phyloP scores from a whole-genome alignment of 1,284 basidiomycete genomes.

The Trichosporon sp. region DNA sequence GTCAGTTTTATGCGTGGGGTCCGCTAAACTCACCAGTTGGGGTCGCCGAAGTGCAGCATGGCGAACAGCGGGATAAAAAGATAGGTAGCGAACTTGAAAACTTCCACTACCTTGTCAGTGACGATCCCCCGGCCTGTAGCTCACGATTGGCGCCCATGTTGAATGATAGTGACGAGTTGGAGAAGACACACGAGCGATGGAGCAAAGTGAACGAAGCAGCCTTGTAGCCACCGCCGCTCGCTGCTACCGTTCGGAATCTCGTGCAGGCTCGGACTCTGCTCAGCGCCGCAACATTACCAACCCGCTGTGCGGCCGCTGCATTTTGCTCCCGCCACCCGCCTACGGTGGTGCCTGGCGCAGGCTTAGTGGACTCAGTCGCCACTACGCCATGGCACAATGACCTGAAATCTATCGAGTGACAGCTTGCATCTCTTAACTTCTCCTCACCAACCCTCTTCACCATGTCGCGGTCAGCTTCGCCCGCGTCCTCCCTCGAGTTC shows the following conservation, averaged over 20 bases:
- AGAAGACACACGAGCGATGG: background rate
- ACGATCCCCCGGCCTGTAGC: background rate
- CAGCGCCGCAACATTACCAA: background rate
- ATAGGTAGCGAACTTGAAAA: conserved; percentile 83
- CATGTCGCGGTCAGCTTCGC: conserved; percentile 42
- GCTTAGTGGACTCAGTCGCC: conserved; percentile 7
- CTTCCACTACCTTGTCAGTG: conserved; percentile 54
- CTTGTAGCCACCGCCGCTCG: background rate
- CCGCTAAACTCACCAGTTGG: conserved; percentile 62
- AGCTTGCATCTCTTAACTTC: background rate
- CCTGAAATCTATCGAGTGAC: too few relatives aligned
- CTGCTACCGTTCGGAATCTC: background rate
- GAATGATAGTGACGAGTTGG: background rate
- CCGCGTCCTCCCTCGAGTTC: conserved; percentile 45
- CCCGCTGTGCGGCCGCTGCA: background rate
- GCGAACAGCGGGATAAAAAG: conserved; percentile 79
- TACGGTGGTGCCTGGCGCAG: background rate
- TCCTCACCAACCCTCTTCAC: background rate
- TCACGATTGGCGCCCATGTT: conserved; percentile 22
- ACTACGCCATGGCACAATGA: background rate
- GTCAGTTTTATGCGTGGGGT: background rate
- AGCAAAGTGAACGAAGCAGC: background rate
- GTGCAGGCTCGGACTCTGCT: background rate
- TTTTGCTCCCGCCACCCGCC: conserved; percentile 15
- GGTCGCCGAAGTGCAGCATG: conserved; percentile 82